Evolutionary conservation across 345 rosid genomes (phyloP), one percentile per base, ranked within the genome.

Genomic region (Hibiscus tridactylites): DNA sequence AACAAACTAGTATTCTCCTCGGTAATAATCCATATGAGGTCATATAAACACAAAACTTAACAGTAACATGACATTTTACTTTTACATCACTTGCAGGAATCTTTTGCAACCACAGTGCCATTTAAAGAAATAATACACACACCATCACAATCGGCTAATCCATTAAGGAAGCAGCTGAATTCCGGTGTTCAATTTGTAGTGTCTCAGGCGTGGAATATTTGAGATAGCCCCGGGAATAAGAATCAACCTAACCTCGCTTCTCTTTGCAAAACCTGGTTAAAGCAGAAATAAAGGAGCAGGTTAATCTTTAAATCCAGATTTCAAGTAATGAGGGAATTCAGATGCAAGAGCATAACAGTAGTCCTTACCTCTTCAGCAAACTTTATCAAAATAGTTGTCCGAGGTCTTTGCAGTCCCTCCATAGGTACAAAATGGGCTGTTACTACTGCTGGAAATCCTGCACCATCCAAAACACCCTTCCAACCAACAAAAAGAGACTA

Each of bases 381-480:
- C 77, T 92, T 95, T 75, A 95, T 92, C 82, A 95, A 83, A 73
- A 95, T 95, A 77, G 98, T 92, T n/a, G 97, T 95, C 29, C 96
- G 86, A 56, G 96, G 97, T 70, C 97, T 88, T 63, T 90, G 99
- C 79, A 86, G 98, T 24, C 99, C 99, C 74, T 96, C 99, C 75
- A 92, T 85, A 3, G 99, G 99, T 69, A 96, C 98, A 81, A 96
- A 96, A 85, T 96, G 99, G 15, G 98, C 96, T 21, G 98, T 96
- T 73, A 96, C 98, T 15, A 96, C 88, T 11, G 98, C 97, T 26
- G 97, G 99, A 79, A 96, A 96, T 70, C 98, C 97, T 8, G 98
- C 92, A 75, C 88, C 57, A 60, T 95, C 99, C 77, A 92, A 73
- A 77, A 95, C 97, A 79, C 99, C 99, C 98, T 95, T 76, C 76